Evolutionary conservation across 306 rosid species (phyloP), one percentile per base, ranked within the genome.

Genomic region (Vigna trinervia): DNA sequence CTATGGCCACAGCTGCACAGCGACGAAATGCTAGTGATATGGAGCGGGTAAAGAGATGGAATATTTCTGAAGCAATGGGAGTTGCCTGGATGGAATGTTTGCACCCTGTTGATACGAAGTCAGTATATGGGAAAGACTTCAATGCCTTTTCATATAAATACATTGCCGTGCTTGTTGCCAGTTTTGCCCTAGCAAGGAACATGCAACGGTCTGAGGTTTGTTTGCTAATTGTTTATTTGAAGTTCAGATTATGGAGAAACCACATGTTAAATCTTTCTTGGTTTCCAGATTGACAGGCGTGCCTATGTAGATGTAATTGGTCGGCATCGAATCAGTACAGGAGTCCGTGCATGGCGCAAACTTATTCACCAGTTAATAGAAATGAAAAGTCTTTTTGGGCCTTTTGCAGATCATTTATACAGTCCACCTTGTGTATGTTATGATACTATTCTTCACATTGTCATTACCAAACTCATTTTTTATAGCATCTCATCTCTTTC

Each of bases 41-140:
- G 85, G 97, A 95, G 67, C 93, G 97, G 76, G 99, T 89, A 68
- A 82, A 74, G 86, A 88, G 97, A 82, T 95, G 99, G 99, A 95
- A 84, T 83, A 75, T 84, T 72, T 83, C 94, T 78, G 99, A 95
- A 87, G 97, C 99, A 65, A 95, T 95, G 99, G 99, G 94, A 81
- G 97, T 95, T 87, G 99, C 99, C 51, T 95, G 99, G 99, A 89
- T 89, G 96, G 99, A 95, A 86, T 95, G 99, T 85, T 83, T 95
- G 88, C 97, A 88, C 83, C 94, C 93, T 77, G 92, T 88, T 88
- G 99, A 86, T 85, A 95, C 99, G 23, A 92, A 87, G 87, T 88
- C 92, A 2, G 99, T 92, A 22, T 90, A 92, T 57, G 97, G 97
- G 82, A 95, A 95, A 88, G 99, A 92, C 89, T 92, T 95, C 69